Base-by-base conservation (phyloP, 2,329 filamentous ascomycete species). In the Bipolaris victoriae region DNA sequence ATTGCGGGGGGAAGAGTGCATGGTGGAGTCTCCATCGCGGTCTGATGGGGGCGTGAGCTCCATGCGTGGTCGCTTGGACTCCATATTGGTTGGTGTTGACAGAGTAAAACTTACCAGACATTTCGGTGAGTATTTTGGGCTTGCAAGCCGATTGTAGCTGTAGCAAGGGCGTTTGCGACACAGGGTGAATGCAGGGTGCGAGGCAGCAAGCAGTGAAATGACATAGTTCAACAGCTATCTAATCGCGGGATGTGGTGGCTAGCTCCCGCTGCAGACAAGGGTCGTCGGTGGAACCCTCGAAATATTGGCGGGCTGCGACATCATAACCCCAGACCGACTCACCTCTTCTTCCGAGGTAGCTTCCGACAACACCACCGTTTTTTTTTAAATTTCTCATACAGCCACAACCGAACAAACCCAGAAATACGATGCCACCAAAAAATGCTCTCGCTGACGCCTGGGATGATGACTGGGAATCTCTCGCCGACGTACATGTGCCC, bases 401-500 rank as follows among this genome's bases (percentile, higher is more conserved):
- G 2, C 49, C 16, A 35, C 7, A n/a, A 43, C 18, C 29, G 36
- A 29, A 29, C 15, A 11, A 9, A 45, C 58, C 63, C 66, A 80
- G 78, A 74, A 82, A 72, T 18, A 55, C 22, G 11, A 72, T 73
- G 70, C 56, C 69, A 18, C 57, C 69, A 13, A 78, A 81, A 67
- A 63, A 66, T 46, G 77, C 76, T 20, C 76, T 89, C 18, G 71
- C 70, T 7, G 72, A 73, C 75, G 93, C 92, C 18, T 97, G 94
- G 94, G 92, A 94, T 63, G 88, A 96, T 68, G 91, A 97, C 71
- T 98, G 93, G 92, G 91, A 94, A 74, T 79, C 81, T 5, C 84
- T 90, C 72, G 91, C 90, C 55, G 92, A 96, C 79, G 86, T 88
- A 80, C 44, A 73, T 56, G 35, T 46, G 40, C 49, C 48, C 41